Base-by-base conservation (phyloP, 2,329 filamentous ascomycete genomes). In the Penicillium sp. region DNA sequence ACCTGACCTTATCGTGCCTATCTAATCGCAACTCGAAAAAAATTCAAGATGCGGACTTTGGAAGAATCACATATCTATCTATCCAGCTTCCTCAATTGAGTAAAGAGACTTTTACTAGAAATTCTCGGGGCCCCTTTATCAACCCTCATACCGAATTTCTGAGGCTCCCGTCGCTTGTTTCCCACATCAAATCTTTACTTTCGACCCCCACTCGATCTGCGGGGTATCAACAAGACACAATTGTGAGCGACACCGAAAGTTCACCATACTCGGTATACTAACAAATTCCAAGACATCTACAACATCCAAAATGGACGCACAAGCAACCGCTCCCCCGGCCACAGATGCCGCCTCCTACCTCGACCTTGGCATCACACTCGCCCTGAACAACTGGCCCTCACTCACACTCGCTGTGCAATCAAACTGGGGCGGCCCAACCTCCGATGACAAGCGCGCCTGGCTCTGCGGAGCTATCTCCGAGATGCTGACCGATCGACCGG, bases 371-470 rank as follows among this genome's bases (percentile, higher is more conserved):
- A 89, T 97, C 67, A 91, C 91, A 73, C 88, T 95, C 72, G 80
- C 89, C 44, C 86, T 99, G 63, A 87, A 93, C 79, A 85, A 90
- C 70, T 99, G 95, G 95, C 87, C 90, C 8, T 89, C 91, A 31
- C 87, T 99, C 53, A 89, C 89, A 48, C 86, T 96, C 70, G 91
- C 95, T 47, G 90, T 97, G 45, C 85, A 90, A 72, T 91, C 91
- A 74, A 82, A 86, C 77, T 96, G 93, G 89, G 95, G 93, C 68
- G 95, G 93, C 2, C 86, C 90, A 41, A 87, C 91, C 70, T 89
- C 87, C 22, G 75, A 82, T 59, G 91, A 96, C 76, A 98, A 98
- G 80, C 90, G 93, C 69, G 93, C 96, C 82, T 98, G 93, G 93
- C 90, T 99, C 69, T 93, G 90, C 51, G 93, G 92, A 62, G 90